Evolutionary conservation across 768 basidiomycete species (phyloP), one percentile per base, ranked within the genome.

Genomic region (Tylopilus vinaceipallidus): DNA sequence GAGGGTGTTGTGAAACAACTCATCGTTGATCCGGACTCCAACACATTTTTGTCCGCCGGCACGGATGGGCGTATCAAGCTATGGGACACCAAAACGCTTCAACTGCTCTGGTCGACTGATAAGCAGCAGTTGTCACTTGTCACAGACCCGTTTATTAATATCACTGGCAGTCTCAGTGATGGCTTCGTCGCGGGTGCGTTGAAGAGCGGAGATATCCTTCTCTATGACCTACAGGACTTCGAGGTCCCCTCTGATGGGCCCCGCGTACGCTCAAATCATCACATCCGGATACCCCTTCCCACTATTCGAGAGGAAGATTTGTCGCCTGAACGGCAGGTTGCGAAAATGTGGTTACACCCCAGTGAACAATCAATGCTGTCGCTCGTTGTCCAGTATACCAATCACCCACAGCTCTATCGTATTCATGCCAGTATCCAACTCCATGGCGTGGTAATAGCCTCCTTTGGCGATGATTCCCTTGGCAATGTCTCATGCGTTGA

Each of bases 31-130:
- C 62, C 67, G 16, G 52, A 39, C 14, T 63, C 61, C 1, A 54
- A 59, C 7, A 60, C 60, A 2, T 74, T 81, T 33, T 66, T 81
- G 32, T 85, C 82, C 5, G 82, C 71, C 2, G 81, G 79, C 6
- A 61, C 70, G 2, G 88, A 91, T 55, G 88, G 88, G 0, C 67
- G 71, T 20, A 75, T 88, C 55, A 92, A 91, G 62, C 53, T 93
- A 3, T 92, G 91, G 91, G 78, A 85, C 49, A 68, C 76, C 14
- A 79, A 75, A 55, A 69, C 68, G 4, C 64, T 81, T 13, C 57
- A 53, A n/a, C 84, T 83, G 50, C 44, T 84, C 19, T 91, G 88
- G 88, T 77, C 81, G 1, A 87, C 83, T 17, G 67, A 73, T 16
- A 61, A 57, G 20, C 70, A 71, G 16, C 48, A 53, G 2, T 54